Evolutionary conservation across 2,329 filamentous ascomycete genomes (phyloP).

Genomic region (Trichoderma gracile): DNA sequence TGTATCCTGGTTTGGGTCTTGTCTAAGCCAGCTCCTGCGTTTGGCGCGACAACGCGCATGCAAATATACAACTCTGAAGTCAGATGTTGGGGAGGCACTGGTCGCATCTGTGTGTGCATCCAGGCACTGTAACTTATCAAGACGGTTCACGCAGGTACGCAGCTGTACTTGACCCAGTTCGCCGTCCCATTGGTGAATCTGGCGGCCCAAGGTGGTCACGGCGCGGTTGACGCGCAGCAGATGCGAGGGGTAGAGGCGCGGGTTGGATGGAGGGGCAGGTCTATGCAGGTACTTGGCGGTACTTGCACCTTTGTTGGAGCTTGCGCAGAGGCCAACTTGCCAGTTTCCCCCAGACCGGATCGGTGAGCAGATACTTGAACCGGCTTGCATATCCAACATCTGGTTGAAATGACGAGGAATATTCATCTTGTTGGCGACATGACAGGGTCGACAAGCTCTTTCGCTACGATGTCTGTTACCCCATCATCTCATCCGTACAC

Average conservation of each 20-base stretch:
- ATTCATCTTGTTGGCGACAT: background rate
- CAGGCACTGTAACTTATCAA: background rate
- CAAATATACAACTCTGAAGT: background rate
- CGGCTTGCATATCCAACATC: background rate
- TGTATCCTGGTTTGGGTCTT: background rate
- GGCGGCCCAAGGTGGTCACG: constrained; percentile 24
- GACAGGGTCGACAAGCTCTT: constrained; percentile 4
- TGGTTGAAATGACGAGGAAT: background rate
- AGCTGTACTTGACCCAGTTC: background rate
- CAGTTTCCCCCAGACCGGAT: background rate
- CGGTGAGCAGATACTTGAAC: too few species aligned
- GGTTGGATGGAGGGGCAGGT: constrained; percentile 16
- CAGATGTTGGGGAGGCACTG: too few species aligned
- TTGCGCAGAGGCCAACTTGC: background rate
- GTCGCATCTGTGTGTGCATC: too few species aligned
- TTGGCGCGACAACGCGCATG: background rate
- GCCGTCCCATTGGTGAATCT: constrained; percentile 21
- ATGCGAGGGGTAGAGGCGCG: constrained; percentile 12
- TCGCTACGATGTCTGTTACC: background rate
- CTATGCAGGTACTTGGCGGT: constrained; percentile 12
- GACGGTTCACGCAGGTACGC: constrained; percentile 21
- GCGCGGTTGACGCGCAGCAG: constrained; percentile 21
- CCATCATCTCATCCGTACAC: background rate
- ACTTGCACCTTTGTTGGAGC: background rate
- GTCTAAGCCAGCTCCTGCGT: background rate